Evolutionary conservation across 2,329 filamentous ascomycete species (phyloP), one percentile per base, ranked within the genome.

Genomic region (Nigrospora sphaerica): DNA sequence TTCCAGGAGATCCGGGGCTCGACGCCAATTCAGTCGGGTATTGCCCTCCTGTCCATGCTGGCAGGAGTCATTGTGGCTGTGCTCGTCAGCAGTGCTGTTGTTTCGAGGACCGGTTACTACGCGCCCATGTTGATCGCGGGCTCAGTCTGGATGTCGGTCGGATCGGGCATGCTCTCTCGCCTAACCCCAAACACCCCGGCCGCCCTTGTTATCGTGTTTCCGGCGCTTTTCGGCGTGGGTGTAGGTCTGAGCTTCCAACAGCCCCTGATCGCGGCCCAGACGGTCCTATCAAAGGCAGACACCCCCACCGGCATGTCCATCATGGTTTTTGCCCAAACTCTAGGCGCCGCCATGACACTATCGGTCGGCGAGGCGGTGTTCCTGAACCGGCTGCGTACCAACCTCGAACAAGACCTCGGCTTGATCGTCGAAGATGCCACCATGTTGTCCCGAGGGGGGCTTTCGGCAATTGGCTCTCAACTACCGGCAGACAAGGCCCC

Each of bases 291-390:
- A 0, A 64, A 71, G 32, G 65, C 70, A 2, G 71, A 74, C 47
- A 66, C 78, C 14, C 72, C 76, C 1, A 66, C 76, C 1, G 77
- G 65, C 28, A 76, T 72, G 6, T 73, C 75, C 6, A 72, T 66
- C 43, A 68, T 78, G 1, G 70, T 74, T 33, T 85, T 87, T 64
- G 81, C 80, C 65, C 80, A 86, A 57, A 72, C 73, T 2, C 70
- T 88, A 4, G 83, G 83, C 36, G 83, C 83, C 4, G 80, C 84
- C 2, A 64, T 88, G 19, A 78, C 80, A 53, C 76, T 88, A 41
- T 75, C 78, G 6, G 77, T 85, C 11, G 77, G 78, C 0, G 80
- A 88, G 60, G 79, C 81, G 17, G 72, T 86, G 39, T 86, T 88
- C 66, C 75, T 80, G 85, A 86, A 32, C 32, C 40, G 32, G 16